Percentiles rank a stretch among this genome's conserved stretches.
Conservation (phyloP, 1,284 basidiomycete species). For the Hemileia vastatrix region DNA sequence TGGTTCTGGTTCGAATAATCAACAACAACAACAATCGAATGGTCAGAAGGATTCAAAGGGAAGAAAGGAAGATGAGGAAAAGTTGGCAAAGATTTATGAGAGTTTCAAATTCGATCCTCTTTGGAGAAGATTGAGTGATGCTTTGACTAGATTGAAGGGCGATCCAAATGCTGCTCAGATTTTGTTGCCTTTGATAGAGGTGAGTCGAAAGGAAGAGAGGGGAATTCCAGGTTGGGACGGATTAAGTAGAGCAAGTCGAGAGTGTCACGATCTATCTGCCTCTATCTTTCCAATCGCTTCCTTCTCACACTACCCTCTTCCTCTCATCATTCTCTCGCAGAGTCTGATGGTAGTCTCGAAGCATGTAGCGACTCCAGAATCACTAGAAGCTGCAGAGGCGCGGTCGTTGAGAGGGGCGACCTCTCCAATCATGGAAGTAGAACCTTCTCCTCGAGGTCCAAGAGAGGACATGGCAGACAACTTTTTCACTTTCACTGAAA, state of each 20-base stretch:
- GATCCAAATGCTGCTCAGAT: constrained; percentile 40
- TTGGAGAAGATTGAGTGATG: constrained; percentile 38
- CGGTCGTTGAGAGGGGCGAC: too few species aligned
- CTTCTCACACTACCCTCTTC: neutral
- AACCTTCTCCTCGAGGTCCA: constrained; percentile 19
- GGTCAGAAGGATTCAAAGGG: constrained; percentile 5
- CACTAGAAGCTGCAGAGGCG: neutral
- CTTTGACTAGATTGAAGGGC: constrained; percentile 35
- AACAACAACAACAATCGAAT: neutral
- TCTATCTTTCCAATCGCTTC: neutral
- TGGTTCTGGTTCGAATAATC: neutral
- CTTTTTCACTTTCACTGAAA: constrained; percentile 42
- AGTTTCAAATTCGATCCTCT: constrained; percentile 37
- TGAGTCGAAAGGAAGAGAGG: too few species aligned
- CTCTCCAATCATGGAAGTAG: constrained; percentile 10
- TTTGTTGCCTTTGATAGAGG: constrained; percentile 39
- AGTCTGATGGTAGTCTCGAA: constrained; percentile 44
- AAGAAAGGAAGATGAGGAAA: neutral
- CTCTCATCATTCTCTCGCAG: constrained; percentile 6
- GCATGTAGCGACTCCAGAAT: too few species aligned
- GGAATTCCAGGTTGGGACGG: too few species aligned
- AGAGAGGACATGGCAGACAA: too few species aligned
- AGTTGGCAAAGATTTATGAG: constrained; percentile 60
- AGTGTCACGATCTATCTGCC: neutral
- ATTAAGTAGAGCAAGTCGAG: too few species aligned